Percentiles rank a stretch among this genome's conserved stretches.
Conservation (phyloP, 305 asterid species). For the Fraxinus latifolia region DNA sequence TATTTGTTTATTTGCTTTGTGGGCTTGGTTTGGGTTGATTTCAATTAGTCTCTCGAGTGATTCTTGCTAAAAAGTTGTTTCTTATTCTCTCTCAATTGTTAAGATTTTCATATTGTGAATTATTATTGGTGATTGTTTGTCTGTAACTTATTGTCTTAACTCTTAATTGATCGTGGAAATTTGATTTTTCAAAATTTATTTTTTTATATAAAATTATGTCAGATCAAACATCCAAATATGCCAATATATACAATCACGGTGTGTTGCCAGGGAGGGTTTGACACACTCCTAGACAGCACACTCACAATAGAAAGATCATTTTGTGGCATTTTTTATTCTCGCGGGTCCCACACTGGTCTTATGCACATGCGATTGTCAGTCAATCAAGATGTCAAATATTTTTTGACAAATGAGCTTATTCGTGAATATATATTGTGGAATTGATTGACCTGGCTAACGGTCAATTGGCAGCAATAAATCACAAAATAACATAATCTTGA, state of each 20-base stretch:
- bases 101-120: slow-evolving; percentile 21
- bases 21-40: slow-evolving; percentile 37
- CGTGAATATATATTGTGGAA: background rate
- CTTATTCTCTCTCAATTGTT: slow-evolving; percentile 15
- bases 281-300: too few species aligned
- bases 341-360: too few species aligned
- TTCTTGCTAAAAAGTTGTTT: slow-evolving; percentile 17
- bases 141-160: background rate
- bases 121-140: background rate
- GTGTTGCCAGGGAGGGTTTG: too few species aligned
- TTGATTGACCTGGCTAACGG: background rate
- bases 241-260: background rate
- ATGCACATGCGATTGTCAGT: too few species aligned
- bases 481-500: background rate
- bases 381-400: too few species aligned
- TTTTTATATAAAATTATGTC: too few species aligned
- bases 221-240: background rate
- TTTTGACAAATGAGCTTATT: too few species aligned
- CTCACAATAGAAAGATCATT: too few species aligned
- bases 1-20: slow-evolving; percentile 32
- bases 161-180: background rate
- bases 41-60: slow-evolving; percentile 29
- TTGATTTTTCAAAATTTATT: background rate
- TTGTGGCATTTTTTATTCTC: too few species aligned
- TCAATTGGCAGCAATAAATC: background rate